Conservation (phyloP, 2,329 filamentous ascomycete genomes). For the Trichoderma atroviride region DNA sequence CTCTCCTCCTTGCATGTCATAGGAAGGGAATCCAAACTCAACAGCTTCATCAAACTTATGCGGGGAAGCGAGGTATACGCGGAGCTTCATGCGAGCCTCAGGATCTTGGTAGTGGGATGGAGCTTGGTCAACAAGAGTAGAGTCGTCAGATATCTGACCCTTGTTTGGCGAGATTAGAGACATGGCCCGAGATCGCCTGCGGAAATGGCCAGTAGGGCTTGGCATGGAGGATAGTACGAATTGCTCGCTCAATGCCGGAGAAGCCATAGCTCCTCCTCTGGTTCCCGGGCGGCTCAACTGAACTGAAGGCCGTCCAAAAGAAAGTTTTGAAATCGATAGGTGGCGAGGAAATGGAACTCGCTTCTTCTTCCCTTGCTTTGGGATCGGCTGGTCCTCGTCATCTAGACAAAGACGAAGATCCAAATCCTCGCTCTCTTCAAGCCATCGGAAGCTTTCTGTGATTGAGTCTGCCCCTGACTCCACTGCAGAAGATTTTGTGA, state of each 20-base stretch:
- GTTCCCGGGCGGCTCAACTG: conserved; percentile 53
- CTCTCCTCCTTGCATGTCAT: conserved; percentile 42
- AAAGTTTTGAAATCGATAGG: conserved; percentile 69
- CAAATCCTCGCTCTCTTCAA: conserved; percentile 72
- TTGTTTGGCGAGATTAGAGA: conserved; percentile 55
- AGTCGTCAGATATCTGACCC: conserved; percentile 38
- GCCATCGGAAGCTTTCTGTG: conserved; percentile 71
- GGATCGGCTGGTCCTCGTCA: conserved; percentile 67
- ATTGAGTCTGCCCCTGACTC: conserved; percentile 54
- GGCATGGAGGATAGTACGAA: conserved; percentile 31
- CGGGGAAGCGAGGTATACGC: conserved; percentile 82
- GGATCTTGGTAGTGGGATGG: conserved; percentile 89
- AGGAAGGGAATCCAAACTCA: conserved; percentile 86
- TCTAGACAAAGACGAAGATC: conserved; percentile 69
- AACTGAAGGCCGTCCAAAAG: conserved; percentile 59
- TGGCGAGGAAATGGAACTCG: conserved; percentile 68
- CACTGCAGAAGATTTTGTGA: conserved; percentile 27
- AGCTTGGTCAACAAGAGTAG: conserved; percentile 61
- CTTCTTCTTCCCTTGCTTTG: conserved; percentile 44
- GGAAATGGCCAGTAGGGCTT: conserved; percentile 42
- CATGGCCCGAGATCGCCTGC: conserved; percentile 57
- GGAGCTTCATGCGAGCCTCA: conserved; percentile 81
- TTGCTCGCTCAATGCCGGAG: conserved; percentile 34
- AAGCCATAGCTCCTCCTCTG: conserved; percentile 46
- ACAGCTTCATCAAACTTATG: conserved; percentile 96